These are phyloP conservation scores for Talaromyces ruber DNA, from an alignment of 495 filamentous ascomycete genomes.

Conservation along the genomic window DNA sequence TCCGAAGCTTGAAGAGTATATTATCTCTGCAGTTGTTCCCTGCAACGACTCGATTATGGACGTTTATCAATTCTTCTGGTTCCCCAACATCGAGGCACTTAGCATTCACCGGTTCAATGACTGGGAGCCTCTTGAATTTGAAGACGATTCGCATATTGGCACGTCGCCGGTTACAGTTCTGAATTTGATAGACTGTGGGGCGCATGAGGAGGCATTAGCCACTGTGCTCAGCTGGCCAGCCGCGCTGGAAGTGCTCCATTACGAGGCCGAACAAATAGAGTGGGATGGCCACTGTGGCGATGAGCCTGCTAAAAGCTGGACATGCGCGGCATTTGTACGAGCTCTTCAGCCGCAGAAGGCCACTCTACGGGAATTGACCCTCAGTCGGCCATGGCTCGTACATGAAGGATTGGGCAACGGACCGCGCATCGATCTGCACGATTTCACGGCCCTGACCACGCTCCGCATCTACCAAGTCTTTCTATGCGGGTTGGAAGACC, in stretches of 20 bases:
- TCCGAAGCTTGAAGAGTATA: background rate
- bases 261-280: slow-evolving; percentile 12
- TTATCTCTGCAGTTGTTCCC: background rate
- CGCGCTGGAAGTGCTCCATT: slow-evolving; percentile 11
- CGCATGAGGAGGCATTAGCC: slow-evolving; percentile 11
- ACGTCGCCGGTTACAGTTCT: slow-evolving; percentile 11
- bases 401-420: slow-evolving; percentile 13
- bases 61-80: background rate
- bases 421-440: slow-evolving; percentile 10
- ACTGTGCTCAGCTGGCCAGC: slow-evolving; percentile 12
- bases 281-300: slow-evolving; percentile 9
- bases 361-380: slow-evolving; percentile 10
- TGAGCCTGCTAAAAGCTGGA: slow-evolving; percentile 7
- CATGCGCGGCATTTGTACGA: slow-evolving; percentile 15
- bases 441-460: slow-evolving; percentile 10
- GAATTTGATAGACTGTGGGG: slow-evolving; percentile 11
- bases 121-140: slow-evolving; percentile 7
- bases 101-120: slow-evolving; percentile 6
- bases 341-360: slow-evolving; percentile 10
- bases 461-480: slow-evolving; percentile 13
- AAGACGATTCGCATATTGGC: slow-evolving; percentile 12
- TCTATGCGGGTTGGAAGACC: slow-evolving; percentile 8
- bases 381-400: slow-evolving; percentile 9
- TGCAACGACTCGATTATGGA: background rate
- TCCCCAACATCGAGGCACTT: slow-evolving; percentile 2